Conservation (phyloP, 1,139 yeast genomes). For the Oligophagozyma castellii region DNA sequence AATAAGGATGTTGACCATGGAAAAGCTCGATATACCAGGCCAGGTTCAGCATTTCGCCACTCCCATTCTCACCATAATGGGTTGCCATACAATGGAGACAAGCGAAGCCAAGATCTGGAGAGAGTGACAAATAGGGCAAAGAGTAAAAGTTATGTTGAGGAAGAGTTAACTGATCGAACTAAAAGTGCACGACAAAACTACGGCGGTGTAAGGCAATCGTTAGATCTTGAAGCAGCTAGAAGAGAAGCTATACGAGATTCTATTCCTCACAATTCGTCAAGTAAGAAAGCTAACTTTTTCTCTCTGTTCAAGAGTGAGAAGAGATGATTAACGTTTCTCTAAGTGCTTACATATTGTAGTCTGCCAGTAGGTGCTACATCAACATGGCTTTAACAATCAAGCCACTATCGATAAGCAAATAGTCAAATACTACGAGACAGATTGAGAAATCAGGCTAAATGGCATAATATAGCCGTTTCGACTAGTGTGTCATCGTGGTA, state of each 20-base stretch:
- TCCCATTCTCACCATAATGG: slow-evolving; percentile 1
- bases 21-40: slow-evolving; percentile 2
- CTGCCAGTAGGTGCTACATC: no score
- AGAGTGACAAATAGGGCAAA: slow-evolving; percentile 7
- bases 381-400: no score
- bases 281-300: background rate
- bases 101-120: slow-evolving; percentile 8
- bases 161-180: background rate
- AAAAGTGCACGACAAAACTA: slow-evolving; percentile 12
- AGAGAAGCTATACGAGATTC: slow-evolving; percentile 9
- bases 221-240: slow-evolving; percentile 18
- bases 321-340: background rate
- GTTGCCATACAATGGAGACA: background rate
- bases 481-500: no score
- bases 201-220: slow-evolving; percentile 17
- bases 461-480: no score
- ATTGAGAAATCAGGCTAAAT: no score
- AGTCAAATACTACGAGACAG: no score
- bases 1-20: background rate
- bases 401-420: no score
- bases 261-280: background rate
- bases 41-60: background rate
- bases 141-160: slow-evolving; percentile 9
- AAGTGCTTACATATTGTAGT: no score
- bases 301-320: background rate